phyloP scores from a whole-genome alignment of 768 basidiomycete species.

The Rhodocollybia butyracea region DNA sequence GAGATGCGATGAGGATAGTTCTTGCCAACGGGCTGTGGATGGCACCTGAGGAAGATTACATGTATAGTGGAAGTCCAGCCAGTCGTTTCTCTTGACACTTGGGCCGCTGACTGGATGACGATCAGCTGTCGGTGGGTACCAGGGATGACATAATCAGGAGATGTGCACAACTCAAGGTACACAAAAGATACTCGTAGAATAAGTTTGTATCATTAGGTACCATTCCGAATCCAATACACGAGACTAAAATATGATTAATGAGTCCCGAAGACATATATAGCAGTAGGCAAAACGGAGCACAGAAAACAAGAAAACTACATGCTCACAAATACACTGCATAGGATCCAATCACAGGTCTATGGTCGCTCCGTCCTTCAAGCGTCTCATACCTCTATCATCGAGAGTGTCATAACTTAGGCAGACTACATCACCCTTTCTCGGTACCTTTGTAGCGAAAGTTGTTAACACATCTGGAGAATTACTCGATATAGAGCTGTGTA shows the following conservation, averaged over 20 bases:
- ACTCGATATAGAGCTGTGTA: constrained; percentile 27
- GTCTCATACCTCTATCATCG: constrained; percentile 71
- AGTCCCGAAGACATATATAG: too few relatives aligned
- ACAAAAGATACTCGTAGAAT: too few relatives aligned
- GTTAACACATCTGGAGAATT: constrained; percentile 11
- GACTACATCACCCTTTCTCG: constrained; percentile 63
- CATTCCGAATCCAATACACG: neutral
- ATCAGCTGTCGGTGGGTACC: too few relatives aligned
- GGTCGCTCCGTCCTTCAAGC: constrained; percentile 80
- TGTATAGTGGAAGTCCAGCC: too few relatives aligned
- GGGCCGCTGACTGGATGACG: too few relatives aligned
- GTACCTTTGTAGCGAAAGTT: constrained; percentile 21
- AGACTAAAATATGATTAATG: neutral
- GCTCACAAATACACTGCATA: constrained; percentile 67
- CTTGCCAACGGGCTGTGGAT: too few relatives aligned
- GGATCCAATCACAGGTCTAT: constrained; percentile 80
- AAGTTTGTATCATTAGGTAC: too few relatives aligned
- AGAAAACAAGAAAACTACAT: neutral
- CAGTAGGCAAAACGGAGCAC: neutral
- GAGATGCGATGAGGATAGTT: too few relatives aligned
- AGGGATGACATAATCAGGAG: too few relatives aligned
- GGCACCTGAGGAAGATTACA: too few relatives aligned
- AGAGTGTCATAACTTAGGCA: constrained; percentile 73
- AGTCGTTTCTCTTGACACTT: too few relatives aligned
- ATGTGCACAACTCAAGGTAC: too few relatives aligned